These are phyloP conservation scores for Coemansia sp. DNA, from an alignment of 192 early-diverging fungal genomes.

Conservation along the genomic window DNA sequence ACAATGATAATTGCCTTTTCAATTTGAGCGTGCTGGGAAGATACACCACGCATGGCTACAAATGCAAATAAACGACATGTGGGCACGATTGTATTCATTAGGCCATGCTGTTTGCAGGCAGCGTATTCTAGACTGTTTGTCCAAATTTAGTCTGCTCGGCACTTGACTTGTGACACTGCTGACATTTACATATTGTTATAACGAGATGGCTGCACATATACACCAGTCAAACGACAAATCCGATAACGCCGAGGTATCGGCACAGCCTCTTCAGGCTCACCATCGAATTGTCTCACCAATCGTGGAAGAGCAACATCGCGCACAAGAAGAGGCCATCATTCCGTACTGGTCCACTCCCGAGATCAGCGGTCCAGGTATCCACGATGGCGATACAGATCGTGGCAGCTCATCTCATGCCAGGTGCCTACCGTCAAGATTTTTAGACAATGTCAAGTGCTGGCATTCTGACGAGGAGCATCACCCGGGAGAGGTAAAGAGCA, in stretches of 20 bases:
- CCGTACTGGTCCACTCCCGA: conserved; percentile 4
- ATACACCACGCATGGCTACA: neutral
- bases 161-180: neutral
- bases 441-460: neutral
- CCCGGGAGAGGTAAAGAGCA: neutral
- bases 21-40: no score
- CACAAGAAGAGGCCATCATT: neutral
- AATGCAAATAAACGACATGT: neutral
- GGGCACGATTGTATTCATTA: neutral
- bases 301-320: neutral
- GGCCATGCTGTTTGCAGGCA: neutral
- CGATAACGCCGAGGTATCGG: neutral
- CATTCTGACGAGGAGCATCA: neutral
- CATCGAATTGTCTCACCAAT: neutral
- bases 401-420: neutral
- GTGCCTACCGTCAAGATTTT: neutral
- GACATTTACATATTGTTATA: neutral
- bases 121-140: neutral
- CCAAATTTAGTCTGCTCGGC: neutral
- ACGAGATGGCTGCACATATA: neutral
- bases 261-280: neutral
- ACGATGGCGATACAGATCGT: neutral
- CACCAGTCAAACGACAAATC: neutral
- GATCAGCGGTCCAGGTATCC: neutral
- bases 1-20: no score